Base-by-base conservation (phyloP, 176 grass and related monocot genomes). In the Carex cristatella region DNA sequence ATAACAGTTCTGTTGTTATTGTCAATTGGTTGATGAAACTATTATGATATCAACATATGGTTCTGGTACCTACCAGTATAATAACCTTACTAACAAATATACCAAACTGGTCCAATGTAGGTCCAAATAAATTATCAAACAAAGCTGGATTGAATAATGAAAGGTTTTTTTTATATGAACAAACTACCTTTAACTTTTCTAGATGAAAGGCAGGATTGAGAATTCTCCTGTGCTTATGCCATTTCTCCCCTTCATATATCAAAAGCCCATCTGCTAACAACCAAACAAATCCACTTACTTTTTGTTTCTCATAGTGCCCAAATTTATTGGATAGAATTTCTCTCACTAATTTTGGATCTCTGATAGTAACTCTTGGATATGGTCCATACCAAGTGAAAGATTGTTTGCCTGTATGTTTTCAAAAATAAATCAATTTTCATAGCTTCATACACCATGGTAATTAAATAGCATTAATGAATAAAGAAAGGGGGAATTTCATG, bases 331-430 rank as follows among this genome's bases (percentile, higher is more conserved):
- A 82, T 13, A 90, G 46, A 30, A 93, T 84, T 46, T 93, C 86
- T 10, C 60, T 90, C 1, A 73, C 40, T 30, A 85, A 57, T 10
- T 53, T 83, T 0, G 90, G 86, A 81, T 97, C 86, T 10, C 69
- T 77, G 33, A 97, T 37, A 54, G 49, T 83, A 14, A 97, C 87
- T 10, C 6, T 64, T 7, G 94, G 91, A 0, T 83, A 7, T 2
- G 94, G 87, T 12, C 91, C 94, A 46, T 88, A 81, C 94, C 94
- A 97, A 10, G 79, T 70, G 60, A 93, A 88, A 53, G 87, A 93
- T 30, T 32, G 65, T 66, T 78, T 88, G n/a, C 69, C 69, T 73
- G 37, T 48, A 49, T 73, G 19, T 19, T 44, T 8, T 44, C 4
- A 72, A 10, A 73, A 73, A 6, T 1, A 46, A 71, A 7, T 68